Evolutionary conservation across 2,329 filamentous ascomycete species (phyloP).

Genomic region (Ceratocystiopsis brevicomis): DNA sequence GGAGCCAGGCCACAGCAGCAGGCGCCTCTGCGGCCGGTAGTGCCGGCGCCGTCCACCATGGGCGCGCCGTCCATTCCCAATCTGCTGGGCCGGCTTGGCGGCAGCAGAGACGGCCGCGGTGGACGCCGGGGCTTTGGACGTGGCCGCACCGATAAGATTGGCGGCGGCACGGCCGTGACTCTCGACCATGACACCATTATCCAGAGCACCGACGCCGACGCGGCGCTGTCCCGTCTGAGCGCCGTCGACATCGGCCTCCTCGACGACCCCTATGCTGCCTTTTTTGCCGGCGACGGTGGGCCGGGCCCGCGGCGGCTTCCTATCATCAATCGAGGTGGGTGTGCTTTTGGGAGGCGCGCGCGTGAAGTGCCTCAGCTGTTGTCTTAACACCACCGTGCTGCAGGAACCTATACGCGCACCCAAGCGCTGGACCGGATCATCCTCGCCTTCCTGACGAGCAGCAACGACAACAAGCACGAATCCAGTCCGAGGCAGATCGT

Average conservation of each 20-base stretch:
- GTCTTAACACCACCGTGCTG: too few relatives aligned
- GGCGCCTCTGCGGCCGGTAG: neutral
- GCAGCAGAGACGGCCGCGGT: slow-evolving; percentile 7
- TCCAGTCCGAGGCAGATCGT: slow-evolving; percentile 50
- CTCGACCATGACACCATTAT: slow-evolving; percentile 50
- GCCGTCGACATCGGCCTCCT: slow-evolving; percentile 76
- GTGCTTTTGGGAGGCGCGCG: slow-evolving; percentile 5
- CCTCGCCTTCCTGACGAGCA: slow-evolving; percentile 41
- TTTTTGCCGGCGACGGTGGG: slow-evolving; percentile 37
- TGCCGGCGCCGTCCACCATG: slow-evolving; percentile 25
- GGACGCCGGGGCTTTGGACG: slow-evolving; percentile 18
- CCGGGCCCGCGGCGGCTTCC: slow-evolving; percentile 50
- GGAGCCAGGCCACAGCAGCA: too few relatives aligned
- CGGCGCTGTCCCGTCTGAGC: slow-evolving; percentile 71
- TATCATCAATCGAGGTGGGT: slow-evolving; percentile 76
- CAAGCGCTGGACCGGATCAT: slow-evolving; percentile 65
- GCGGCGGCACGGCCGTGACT: slow-evolving; percentile 18
- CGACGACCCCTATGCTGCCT: slow-evolving; percentile 56
- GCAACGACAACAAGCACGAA: neutral
- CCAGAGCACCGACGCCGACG: slow-evolving; percentile 82
- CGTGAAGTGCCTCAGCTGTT: neutral
- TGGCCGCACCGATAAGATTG: neutral
- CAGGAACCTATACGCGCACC: slow-evolving; percentile 86
- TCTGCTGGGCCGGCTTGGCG: slow-evolving; percentile 37
- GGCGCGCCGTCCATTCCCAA: slow-evolving; percentile 62